phyloP scores from a whole-genome alignment of 2,329 filamentous ascomycete species.

The Blastomyces gilchristii region DNA sequence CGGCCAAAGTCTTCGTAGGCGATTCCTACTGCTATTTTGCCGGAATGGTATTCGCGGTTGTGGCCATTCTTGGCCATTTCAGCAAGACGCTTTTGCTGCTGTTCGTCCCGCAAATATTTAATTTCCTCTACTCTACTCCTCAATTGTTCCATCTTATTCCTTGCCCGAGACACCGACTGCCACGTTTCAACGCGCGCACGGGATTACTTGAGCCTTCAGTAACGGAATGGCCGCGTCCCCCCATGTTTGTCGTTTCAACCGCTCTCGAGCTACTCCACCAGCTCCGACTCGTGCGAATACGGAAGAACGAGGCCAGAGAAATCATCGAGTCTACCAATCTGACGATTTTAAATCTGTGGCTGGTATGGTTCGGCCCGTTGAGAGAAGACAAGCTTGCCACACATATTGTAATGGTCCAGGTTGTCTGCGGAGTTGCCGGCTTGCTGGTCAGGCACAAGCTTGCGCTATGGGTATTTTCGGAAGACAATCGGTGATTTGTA shows the following conservation, averaged over 20 bases:
- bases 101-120: slow-evolving; percentile 88
- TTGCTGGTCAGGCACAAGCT: slow-evolving; percentile 77
- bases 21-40: slow-evolving; percentile 99
- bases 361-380: slow-evolving; percentile 88
- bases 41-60: slow-evolving; percentile 96
- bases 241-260: slow-evolving; percentile 52
- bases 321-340: slow-evolving; percentile 80
- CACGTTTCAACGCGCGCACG: slow-evolving; percentile 74
- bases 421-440: slow-evolving; percentile 64
- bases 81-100: slow-evolving; percentile 90
- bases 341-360: slow-evolving; percentile 89
- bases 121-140: slow-evolving; percentile 86
- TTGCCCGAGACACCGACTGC: slow-evolving; percentile 85
- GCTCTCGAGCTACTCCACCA: slow-evolving; percentile 58
- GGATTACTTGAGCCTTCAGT: slow-evolving; percentile 79
- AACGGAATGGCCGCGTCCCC: slow-evolving; percentile 65
- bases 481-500: slow-evolving; percentile 56
- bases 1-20: slow-evolving; percentile 87
- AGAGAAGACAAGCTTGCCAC: slow-evolving; percentile 72
- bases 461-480: slow-evolving; percentile 77
- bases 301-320: slow-evolving; percentile 54
- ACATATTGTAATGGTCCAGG: slow-evolving; percentile 72
- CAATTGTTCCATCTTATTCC: slow-evolving; percentile 85
- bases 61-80: slow-evolving; percentile 94
- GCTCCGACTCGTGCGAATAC: slow-evolving; percentile 58